These are phyloP conservation scores for Candida sanyaensis DNA, from an alignment of 1,139 yeast species.

Conservation along the genomic window DNA sequence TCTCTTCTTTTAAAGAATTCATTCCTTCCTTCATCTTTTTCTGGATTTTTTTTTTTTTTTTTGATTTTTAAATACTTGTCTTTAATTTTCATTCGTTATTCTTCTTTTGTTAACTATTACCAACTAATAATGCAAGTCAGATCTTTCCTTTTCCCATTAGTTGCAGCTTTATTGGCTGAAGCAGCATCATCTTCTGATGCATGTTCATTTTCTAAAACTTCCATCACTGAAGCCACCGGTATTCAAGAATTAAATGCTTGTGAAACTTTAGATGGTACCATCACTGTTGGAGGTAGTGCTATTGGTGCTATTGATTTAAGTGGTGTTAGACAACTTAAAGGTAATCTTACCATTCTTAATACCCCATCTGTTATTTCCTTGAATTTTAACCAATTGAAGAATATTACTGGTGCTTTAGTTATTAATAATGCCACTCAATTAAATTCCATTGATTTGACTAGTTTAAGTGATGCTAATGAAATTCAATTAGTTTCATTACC, in stretches of 20 bases:
- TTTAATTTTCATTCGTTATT: not conserved
- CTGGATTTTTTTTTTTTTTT: not conserved
- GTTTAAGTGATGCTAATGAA: constrained; percentile 30
- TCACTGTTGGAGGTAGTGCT: constrained; percentile 41
- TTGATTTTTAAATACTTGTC: not conserved
- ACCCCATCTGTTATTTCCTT: constrained; percentile 42
- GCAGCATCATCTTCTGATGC: constrained; percentile 12
- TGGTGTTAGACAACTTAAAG: constrained; percentile 34
- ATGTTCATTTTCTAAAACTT: constrained; percentile 42
- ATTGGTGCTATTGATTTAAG: constrained; percentile 37
- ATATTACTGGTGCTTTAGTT: constrained; percentile 38
- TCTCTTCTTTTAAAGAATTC: not conserved
- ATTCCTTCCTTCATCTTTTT: not conserved
- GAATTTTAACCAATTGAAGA: constrained; percentile 31
- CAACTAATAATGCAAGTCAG: constrained; percentile 19
- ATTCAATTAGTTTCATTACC: constrained; percentile 46
- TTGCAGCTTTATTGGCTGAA: constrained; percentile 10
- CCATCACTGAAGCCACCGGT: constrained; percentile 42
- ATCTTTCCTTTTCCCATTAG: constrained; percentile 15
- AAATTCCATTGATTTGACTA: constrained; percentile 38
- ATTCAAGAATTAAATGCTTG: constrained; percentile 38
- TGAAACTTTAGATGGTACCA: constrained; percentile 43
- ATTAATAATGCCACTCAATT: constrained; percentile 45
- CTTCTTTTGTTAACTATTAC: not conserved
- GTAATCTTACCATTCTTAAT: constrained; percentile 38